Evolutionary conservation across 2,329 filamentous ascomycete species (phyloP), one percentile per base, ranked within the genome.

Genomic region (Elsinoe arachidis): DNA sequence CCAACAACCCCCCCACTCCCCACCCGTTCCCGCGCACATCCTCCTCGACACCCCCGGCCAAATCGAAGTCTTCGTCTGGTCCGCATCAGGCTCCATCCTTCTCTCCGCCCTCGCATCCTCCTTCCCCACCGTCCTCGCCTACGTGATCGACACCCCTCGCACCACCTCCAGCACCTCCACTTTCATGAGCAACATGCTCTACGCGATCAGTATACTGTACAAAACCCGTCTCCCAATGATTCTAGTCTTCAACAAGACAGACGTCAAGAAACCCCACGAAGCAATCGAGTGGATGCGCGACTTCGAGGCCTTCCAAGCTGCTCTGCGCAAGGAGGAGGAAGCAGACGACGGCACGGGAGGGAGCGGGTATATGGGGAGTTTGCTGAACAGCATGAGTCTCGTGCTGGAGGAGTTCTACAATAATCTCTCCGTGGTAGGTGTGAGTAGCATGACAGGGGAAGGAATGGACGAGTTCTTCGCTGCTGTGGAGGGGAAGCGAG

Each of bases 151-250:
- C 73, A 99, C 93, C 1, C 93, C 95, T 2, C 85, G 93, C 56
- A 62, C 91, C 19, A 95, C 91, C 12, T 84, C 87, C 35, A 95
- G 90, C 38, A 97, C 93, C 0, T 91, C 87, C 61, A 99, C 93
- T 0, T 99, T 99, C 74, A 99, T 99, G 93, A 95, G 88, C 70
- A 99, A 99, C 74, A 99, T 99, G 93, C 84, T 99, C 43, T 99
- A 99, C 72, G 93, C 93, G 19, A 97, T 93, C 78, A 95, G 88
- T 60, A 99, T 99, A 62, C 81, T 99, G 14, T 99, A 99, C 81
- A 97, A 97, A 78, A 97, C 92, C 1, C 96, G 95, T 70, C 79
- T 99, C 0, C 93, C 93, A 21, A 99, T 99, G 93, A 95, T 99
- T 56, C 76, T 99, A 6, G 93, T 99, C 10, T 97, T 99, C 79